Evolutionary conservation across 495 filamentous ascomycete species (phyloP).

Genomic region (Xylaria telfairii): DNA sequence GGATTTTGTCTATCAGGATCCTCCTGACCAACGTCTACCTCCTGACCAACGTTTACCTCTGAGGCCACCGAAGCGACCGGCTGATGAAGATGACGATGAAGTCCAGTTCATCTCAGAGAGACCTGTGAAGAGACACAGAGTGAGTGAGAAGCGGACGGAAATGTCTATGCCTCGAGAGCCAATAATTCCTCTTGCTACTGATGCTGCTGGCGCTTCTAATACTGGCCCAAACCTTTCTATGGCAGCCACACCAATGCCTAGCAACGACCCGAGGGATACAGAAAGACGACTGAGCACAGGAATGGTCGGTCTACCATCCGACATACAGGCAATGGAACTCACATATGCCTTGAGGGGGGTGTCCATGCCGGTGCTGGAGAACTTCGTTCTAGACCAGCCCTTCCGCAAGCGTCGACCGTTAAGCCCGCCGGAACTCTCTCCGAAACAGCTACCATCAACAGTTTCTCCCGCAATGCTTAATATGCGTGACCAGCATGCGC

Average conservation of each 20-base stretch:
- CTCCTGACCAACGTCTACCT: constrained; percentile 14
- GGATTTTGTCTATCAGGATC: constrained; percentile 13
- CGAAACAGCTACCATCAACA: constrained; percentile 39
- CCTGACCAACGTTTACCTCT: constrained; percentile 23
- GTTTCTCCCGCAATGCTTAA: constrained; percentile 22
- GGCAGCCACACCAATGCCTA: neutral
- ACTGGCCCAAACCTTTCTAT: constrained; percentile 10
- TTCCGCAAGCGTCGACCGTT: constrained; percentile 32
- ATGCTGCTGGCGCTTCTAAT: neutral
- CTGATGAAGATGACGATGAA: constrained; percentile 54
- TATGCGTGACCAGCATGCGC: neutral
- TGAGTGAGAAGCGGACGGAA: constrained; percentile 30
- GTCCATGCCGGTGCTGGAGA: constrained; percentile 43
- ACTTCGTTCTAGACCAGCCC: constrained; percentile 34
- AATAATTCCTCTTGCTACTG: constrained; percentile 8
- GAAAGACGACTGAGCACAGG: constrained; percentile 44
- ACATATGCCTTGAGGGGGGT: constrained; percentile 34
- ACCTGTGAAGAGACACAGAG: constrained; percentile 48
- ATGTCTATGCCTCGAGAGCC: constrained; percentile 11
- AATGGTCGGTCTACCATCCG: constrained; percentile 40
- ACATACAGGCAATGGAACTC: constrained; percentile 33
- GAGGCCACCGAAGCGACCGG: constrained; percentile 35
- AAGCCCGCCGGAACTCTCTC: constrained; percentile 39
- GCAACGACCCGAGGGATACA: constrained; percentile 23
- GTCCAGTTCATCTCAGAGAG: constrained; percentile 52